Conservation (phyloP, 2,329 filamentous ascomycete species). For the Hymenoscyphus fraxineus region DNA sequence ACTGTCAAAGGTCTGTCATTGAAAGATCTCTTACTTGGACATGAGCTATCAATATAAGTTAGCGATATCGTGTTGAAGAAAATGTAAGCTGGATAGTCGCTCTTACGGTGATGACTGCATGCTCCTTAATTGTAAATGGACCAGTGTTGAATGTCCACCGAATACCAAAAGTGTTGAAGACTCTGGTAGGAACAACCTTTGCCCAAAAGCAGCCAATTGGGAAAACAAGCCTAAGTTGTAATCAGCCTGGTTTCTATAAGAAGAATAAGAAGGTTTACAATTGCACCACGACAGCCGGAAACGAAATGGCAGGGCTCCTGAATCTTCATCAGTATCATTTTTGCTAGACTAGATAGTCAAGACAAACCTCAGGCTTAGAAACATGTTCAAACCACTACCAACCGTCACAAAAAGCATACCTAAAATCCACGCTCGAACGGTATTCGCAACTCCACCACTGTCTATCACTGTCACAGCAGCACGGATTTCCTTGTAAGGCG, state of each 20-base stretch:
- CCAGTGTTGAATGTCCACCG: constrained; percentile 59
- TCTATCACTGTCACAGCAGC: constrained; percentile 62
- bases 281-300: constrained; percentile 45
- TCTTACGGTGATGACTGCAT: constrained; percentile 58
- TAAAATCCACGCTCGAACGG: constrained; percentile 60
- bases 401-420: constrained; percentile 41
- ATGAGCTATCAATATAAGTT: constrained; percentile 16
- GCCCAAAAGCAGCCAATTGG: constrained; percentile 24
- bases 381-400: constrained; percentile 24
- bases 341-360: neutral
- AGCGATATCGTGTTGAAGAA: constrained; percentile 34
- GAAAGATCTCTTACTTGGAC: constrained; percentile 17
- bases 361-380: constrained; percentile 22
- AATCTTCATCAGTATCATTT: neutral
- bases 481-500: constrained; percentile 56
- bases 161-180: constrained; percentile 46
- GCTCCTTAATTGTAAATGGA: constrained; percentile 67
- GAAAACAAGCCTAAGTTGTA: constrained; percentile 12
- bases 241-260: neutral
- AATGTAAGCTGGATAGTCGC: too few relatives aligned
- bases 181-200: constrained; percentile 40
- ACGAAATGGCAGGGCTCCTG: constrained; percentile 7
- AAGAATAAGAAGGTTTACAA: constrained; percentile 36
- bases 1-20: neutral
- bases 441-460: constrained; percentile 62